These are phyloP conservation scores for Coemansia sp. DNA, from an alignment of 371 early-diverging fungal species.

Conservation along the genomic window DNA sequence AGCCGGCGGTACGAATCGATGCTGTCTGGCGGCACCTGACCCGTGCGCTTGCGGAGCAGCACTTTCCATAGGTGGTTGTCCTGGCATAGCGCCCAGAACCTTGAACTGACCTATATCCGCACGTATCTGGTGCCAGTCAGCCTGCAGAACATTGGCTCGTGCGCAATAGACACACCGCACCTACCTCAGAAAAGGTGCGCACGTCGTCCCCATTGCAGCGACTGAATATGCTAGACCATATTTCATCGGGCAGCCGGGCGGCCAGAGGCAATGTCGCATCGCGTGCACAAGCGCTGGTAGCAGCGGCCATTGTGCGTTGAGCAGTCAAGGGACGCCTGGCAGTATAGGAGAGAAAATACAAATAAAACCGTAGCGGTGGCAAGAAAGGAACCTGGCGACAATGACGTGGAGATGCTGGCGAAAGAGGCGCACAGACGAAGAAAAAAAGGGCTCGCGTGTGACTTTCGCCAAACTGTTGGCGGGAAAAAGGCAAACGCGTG, in stretches of 20 bases:
- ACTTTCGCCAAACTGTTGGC: background rate
- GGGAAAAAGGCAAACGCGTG: background rate
- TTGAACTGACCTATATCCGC: slow-evolving; percentile 13
- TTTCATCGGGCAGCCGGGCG: slow-evolving; percentile 28
- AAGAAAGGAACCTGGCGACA: background rate
- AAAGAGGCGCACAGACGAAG: background rate
- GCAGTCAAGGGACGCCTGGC: background rate
- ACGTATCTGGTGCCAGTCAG: too few species aligned
- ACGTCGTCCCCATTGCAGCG: slow-evolving; percentile 44
- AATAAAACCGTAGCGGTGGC: background rate
- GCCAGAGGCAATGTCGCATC: background rate
- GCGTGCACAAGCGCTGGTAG: background rate
- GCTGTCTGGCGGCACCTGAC: background rate
- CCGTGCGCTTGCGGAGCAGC: slow-evolving; percentile 18
- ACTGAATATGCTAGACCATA: slow-evolving; percentile 28
- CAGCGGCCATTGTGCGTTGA: background rate
- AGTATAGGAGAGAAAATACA: background rate
- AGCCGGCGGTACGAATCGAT: slow-evolving; percentile 15
- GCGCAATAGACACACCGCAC: background rate
- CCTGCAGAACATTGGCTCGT: background rate
- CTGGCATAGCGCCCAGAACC: slow-evolving; percentile 15
- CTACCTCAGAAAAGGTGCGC: slow-evolving; percentile 20
- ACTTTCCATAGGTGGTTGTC: slow-evolving; percentile 34
- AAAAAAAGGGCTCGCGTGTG: background rate
- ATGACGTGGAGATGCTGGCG: too few species aligned